Evolutionary conservation across 768 basidiomycete species (phyloP).

Genomic region (Trametes villosa): DNA sequence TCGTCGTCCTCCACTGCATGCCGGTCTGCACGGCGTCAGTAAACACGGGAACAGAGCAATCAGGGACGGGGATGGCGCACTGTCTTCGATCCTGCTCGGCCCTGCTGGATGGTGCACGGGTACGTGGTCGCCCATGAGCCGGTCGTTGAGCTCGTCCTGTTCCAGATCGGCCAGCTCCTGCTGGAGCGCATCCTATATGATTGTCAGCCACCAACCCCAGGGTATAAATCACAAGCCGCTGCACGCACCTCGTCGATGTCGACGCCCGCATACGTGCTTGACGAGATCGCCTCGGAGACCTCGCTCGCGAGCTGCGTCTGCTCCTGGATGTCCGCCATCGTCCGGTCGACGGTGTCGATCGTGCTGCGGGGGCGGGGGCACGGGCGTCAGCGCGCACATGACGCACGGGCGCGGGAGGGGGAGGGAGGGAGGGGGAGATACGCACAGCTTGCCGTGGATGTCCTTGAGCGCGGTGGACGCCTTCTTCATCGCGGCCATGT

Average conservation of each 20-base stretch:
- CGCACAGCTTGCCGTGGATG: conserved; percentile 90
- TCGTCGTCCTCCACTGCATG: conserved; percentile 85
- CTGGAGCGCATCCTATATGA: conserved; percentile 70
- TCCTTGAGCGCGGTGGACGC: conserved; percentile 86
- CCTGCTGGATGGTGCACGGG: conserved; percentile 83
- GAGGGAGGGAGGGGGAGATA: conserved; percentile 28
- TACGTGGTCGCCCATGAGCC: conserved; percentile 85
- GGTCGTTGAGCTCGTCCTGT: conserved; percentile 84
- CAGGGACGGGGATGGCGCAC: conserved; percentile 43
- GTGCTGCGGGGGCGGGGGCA: conserved; percentile 48
- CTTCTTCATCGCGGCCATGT: conserved; percentile 97
- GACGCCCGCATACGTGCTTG: conserved; percentile 59
- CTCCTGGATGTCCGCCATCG: conserved; percentile 86
- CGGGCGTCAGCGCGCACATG: background rate
- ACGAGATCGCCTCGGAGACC: conserved; percentile 86
- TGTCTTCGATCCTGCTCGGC: conserved; percentile 49
- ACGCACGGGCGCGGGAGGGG: background rate
- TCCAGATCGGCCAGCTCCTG: conserved; percentile 86
- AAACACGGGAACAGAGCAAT: background rate
- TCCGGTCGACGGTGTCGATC: conserved; percentile 86
- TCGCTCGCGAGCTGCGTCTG: conserved; percentile 93
- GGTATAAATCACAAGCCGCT: background rate
- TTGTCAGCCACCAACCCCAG: background rate
- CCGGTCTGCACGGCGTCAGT: conserved; percentile 32
- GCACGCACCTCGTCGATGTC: conserved; percentile 71